Evolutionary conservation across 768 basidiomycete genomes (phyloP).

Genomic region (Sporobolomyces phaffii): DNA sequence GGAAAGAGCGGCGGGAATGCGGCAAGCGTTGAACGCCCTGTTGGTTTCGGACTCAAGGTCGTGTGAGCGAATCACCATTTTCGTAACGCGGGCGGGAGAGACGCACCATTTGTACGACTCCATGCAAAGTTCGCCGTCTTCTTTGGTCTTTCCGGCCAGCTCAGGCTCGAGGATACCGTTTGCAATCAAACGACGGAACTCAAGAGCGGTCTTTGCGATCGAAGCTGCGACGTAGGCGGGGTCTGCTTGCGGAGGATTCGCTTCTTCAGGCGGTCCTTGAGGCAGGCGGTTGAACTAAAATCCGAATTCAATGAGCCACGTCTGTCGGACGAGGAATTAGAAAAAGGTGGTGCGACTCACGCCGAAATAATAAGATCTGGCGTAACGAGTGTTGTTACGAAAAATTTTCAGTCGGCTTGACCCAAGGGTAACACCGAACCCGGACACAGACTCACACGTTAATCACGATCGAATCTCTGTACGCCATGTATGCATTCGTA

Average conservation of each 20-base stretch:
- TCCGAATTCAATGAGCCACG: no score
- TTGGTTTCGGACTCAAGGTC: background rate
- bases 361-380: constrained; percentile 70
- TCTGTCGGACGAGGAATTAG: no score
- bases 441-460: constrained; percentile 56
- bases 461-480: constrained; percentile 76
- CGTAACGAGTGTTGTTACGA: background rate
- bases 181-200: constrained; percentile 68
- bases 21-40: constrained; percentile 76
- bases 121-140: constrained; percentile 70
- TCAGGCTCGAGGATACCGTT: constrained; percentile 69
- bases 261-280: background rate
- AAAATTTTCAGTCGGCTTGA: background rate
- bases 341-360: constrained; percentile 37
- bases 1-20: constrained; percentile 73
- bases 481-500: constrained; percentile 62
- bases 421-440: no score
- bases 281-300: constrained; percentile 36
- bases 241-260: constrained; percentile 45
- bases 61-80: background rate
- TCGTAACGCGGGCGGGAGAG: background rate
- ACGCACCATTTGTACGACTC: constrained; percentile 73
- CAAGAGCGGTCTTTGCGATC: constrained; percentile 74
- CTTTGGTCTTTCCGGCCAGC: constrained; percentile 52
- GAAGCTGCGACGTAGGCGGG: constrained; percentile 66